A percentile compares a stretch with the other conserved stretches of the same genome.
Conservation (phyloP, 2,329 filamentous ascomycete species). For the Stagonosporopsis vannaccii region DNA sequence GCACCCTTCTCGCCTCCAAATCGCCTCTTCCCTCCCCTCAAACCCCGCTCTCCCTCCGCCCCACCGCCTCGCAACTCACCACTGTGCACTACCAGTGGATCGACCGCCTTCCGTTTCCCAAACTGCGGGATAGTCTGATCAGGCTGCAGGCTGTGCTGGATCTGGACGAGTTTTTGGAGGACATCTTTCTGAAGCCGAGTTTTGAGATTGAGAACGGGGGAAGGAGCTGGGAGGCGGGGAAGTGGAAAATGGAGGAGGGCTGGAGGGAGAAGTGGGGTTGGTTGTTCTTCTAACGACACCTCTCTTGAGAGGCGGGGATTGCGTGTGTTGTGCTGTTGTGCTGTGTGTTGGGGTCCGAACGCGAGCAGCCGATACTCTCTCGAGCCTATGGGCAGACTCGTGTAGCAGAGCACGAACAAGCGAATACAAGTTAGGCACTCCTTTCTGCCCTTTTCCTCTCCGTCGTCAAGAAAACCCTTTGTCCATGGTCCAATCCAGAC, state of each 20-base stretch:
- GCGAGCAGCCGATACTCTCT: too few relatives aligned
- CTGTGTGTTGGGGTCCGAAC: too few relatives aligned
- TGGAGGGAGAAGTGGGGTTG: constrained; percentile 50
- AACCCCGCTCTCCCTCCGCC: constrained; percentile 38
- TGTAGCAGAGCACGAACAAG: neutral
- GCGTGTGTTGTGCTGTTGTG: too few relatives aligned
- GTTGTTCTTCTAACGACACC: constrained; percentile 14
- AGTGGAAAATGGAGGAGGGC: constrained; percentile 45
- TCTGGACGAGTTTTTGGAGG: constrained; percentile 48
- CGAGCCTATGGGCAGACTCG: neutral
- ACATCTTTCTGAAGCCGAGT: constrained; percentile 45
- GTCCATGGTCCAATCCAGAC: neutral
- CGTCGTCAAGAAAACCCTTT: too few relatives aligned
- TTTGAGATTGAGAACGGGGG: constrained; percentile 40
- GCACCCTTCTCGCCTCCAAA: neutral
- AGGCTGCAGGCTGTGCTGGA: constrained; percentile 40
- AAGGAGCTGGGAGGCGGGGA: constrained; percentile 43
- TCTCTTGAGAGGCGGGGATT: neutral
- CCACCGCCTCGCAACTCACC: constrained; percentile 45
- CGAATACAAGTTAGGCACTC: neutral
- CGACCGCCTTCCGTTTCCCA: constrained; percentile 53
- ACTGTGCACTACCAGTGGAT: constrained; percentile 50
- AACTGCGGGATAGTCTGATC: constrained; percentile 52
- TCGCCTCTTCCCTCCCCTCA: neutral
- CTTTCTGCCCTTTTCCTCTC: neutral